Conservation (phyloP, 192 early-diverging fungal genomes). For the Rhizophagus clarus region DNA sequence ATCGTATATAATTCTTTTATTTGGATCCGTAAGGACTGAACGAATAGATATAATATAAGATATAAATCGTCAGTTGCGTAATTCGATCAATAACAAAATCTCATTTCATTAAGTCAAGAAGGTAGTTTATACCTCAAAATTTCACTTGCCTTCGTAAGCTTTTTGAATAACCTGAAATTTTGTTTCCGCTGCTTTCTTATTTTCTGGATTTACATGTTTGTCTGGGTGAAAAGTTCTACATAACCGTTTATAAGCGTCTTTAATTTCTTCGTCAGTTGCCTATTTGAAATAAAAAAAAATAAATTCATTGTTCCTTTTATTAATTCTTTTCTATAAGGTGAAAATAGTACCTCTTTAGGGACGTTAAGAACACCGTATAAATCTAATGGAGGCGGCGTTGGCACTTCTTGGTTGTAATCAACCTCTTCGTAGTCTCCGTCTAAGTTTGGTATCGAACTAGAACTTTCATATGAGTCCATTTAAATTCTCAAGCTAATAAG, state of each 20-base stretch:
- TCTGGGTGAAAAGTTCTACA: constrained; percentile 82
- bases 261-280: constrained; percentile 69
- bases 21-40: constrained; percentile 75
- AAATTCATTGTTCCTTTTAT: no score
- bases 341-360: constrained; percentile 50
- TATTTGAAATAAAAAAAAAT: constrained; percentile 25
- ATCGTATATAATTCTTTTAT: constrained; percentile 86
- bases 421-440: background rate
- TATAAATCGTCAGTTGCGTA: background rate
- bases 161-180: constrained; percentile 78
- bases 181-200: constrained; percentile 65
- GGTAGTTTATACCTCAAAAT: background rate
- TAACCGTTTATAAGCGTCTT: constrained; percentile 72
- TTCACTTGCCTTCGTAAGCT: constrained; percentile 66
- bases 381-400: constrained; percentile 49
- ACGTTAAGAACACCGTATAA: constrained; percentile 72
- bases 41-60: constrained; percentile 22
- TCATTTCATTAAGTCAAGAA: background rate
- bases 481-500: background rate
- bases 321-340: no score
- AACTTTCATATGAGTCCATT: background rate
- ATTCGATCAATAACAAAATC: background rate
- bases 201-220: constrained; percentile 64
- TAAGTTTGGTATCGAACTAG: background rate
- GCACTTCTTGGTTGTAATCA: background rate